Evolutionary conservation across 345 rosid genomes (phyloP).

Genomic region (Garcia nutans): DNA sequence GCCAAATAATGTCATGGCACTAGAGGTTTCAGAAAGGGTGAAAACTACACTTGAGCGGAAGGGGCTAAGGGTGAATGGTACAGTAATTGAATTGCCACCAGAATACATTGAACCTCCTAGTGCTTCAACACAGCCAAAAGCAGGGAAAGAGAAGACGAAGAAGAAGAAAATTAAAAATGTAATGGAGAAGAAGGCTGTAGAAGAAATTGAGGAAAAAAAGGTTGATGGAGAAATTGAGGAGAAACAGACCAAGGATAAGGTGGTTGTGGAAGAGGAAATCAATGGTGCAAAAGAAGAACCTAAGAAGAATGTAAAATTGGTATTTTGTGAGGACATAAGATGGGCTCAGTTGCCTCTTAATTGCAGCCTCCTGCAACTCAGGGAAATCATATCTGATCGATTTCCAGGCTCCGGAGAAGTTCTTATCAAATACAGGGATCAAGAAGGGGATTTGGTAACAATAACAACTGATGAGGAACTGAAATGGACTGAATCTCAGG

Average conservation of each 20-base stretch:
- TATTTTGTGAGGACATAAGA: conserved; percentile 77
- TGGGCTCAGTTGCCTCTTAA: conserved; percentile 63
- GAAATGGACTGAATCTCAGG: conserved; percentile 52
- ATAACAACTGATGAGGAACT: conserved; percentile 76
- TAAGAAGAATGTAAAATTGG: conserved; percentile 63
- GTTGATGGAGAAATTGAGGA: conserved; percentile 31
- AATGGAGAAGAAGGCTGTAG: conserved; percentile 15
- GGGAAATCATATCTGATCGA: conserved; percentile 66
- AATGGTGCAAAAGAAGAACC: conserved; percentile 33
- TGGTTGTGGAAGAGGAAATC: conserved; percentile 55
- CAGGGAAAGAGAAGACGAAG: conserved; percentile 41
- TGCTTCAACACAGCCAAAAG: conserved; percentile 30
- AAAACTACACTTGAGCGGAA: conserved; percentile 47
- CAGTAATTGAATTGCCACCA: conserved; percentile 65
- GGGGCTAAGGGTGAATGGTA: conserved; percentile 58
- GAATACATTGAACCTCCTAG: conserved; percentile 67
- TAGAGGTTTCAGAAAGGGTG: conserved; percentile 72
- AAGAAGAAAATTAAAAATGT: conserved; percentile 40
- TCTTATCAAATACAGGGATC: conserved; percentile 80
- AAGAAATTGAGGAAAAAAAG: conserved; percentile 38
- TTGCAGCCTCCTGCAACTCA: conserved; percentile 67
- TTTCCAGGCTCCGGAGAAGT: conserved; percentile 63
- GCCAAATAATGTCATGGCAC: conserved; percentile 69
- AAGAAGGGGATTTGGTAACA: conserved; percentile 88
- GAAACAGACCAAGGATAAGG: conserved; percentile 53